These are phyloP conservation scores for Blastocystis sp. DNA, from an alignment of 352 stramenopile genomes.

Conservation along the genomic window DNA sequence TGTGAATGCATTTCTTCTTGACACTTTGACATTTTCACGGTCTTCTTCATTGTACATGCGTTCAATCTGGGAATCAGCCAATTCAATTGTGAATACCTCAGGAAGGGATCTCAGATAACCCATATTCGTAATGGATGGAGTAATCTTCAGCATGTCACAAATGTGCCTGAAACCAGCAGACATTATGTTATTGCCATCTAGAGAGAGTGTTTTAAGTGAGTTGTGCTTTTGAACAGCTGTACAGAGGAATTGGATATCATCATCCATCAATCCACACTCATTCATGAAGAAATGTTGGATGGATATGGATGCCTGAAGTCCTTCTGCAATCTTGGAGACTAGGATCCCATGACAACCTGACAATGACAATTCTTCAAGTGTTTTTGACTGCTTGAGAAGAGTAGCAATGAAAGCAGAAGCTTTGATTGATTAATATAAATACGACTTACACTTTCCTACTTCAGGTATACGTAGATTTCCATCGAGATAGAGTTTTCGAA, in stretches of 20 bases:
- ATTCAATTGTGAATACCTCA: neutral
- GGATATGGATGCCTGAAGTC: neutral
- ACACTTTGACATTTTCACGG: neutral
- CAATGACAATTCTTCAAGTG: neutral
- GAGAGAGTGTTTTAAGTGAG: neutral
- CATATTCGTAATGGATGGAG: neutral
- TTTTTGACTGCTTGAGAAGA: constrained; percentile 14
- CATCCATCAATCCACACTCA: constrained; percentile 44
- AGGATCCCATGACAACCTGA: neutral
- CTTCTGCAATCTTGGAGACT: constrained; percentile 27
- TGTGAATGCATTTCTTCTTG: neutral
- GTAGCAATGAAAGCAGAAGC: neutral
- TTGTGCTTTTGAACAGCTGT: neutral
- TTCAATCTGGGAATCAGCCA: neutral
- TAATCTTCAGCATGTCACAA: neutral
- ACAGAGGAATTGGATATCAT: constrained; percentile 4
- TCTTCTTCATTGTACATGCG: neutral
- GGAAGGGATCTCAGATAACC: constrained; percentile 8
- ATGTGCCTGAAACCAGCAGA: neutral
- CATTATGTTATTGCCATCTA: constrained; percentile 27
- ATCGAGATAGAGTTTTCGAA: neutral
- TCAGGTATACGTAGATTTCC: constrained; percentile 31
- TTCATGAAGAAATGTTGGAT: constrained; percentile 25
- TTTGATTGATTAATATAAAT: neutral
- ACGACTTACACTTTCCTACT: neutral